Evolutionary conservation across 129 eudicot species (phyloP).

Genomic region (Mikania micrantha): DNA sequence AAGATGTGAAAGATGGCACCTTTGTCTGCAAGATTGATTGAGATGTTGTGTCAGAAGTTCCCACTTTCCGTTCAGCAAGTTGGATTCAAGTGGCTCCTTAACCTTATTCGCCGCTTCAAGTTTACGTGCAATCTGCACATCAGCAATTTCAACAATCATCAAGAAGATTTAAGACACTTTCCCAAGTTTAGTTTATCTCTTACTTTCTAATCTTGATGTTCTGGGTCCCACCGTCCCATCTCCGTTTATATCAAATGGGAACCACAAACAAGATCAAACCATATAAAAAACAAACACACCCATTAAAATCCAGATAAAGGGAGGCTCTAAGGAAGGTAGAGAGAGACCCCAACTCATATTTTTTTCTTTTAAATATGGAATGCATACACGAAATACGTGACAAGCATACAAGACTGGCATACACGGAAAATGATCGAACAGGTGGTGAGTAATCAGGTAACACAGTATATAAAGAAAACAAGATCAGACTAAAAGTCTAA

Average conservation of each 20-base stretch:
- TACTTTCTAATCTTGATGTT: not conserved
- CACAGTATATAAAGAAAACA: no score
- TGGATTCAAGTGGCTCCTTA: conserved; percentile 68
- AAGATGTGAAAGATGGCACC: conserved; percentile 31
- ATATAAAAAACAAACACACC: no score
- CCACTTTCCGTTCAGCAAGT: conserved; percentile 81
- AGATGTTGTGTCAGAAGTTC: conserved; percentile 85
- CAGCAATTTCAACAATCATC: conserved; percentile 8
- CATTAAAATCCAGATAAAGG: no score
- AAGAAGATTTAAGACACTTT: not conserved
- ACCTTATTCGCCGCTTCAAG: conserved; percentile 73
- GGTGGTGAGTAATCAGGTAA: no score
- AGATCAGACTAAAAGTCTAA: not conserved
- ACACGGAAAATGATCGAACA: no score
- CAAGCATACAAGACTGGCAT: no score
- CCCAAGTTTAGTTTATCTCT: not conserved
- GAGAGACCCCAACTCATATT: no score
- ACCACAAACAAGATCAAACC: not conserved
- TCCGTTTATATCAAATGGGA: not conserved
- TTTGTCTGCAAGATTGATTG: conserved; percentile 64
- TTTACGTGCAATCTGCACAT: conserved; percentile 61
- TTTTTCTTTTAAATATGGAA: no score
- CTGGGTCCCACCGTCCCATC: not conserved
- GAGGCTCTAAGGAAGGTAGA: no score
- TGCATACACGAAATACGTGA: no score